A percentile compares a stretch with the other conserved stretches of the same genome.
These are phyloP conservation scores for Selenicereus undatus DNA, from an alignment of 148 eudicot species.

Conservation along the genomic window DNA sequence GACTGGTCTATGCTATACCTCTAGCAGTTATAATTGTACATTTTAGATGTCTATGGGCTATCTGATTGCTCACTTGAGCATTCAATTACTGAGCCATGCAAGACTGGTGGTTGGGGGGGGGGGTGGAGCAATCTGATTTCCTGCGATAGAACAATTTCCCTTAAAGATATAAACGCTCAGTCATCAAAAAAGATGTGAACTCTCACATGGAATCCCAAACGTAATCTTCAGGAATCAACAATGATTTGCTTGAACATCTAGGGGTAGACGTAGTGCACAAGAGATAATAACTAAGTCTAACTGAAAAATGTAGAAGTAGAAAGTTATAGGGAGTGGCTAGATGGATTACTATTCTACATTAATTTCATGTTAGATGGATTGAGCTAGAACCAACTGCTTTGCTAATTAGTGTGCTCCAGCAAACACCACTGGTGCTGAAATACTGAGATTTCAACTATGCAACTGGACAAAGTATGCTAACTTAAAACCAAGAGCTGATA, in stretches of 20 bases:
- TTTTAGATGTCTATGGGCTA: too few species aligned
- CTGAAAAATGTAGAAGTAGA: neutral
- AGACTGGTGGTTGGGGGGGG: too few species aligned
- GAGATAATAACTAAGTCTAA: neutral
- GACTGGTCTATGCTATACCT: neutral
- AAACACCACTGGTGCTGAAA: neutral
- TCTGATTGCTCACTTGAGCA: too few species aligned
- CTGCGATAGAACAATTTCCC: too few species aligned
- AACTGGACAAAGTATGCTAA: neutral
- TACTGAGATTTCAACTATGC: neutral
- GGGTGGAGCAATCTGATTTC: too few species aligned
- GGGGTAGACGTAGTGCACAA: neutral
- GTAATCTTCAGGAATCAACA: neutral
- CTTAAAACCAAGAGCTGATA: too few species aligned
- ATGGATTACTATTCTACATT: neutral
- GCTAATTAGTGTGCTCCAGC: neutral
- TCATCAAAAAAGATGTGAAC: too few species aligned
- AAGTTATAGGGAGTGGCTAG: neutral
- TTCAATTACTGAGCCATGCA: too few species aligned
- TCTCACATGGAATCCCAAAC: neutral
- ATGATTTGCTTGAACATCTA: neutral
- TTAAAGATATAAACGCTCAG: too few species aligned
- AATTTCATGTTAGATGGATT: neutral
- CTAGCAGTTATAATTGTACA: too few species aligned
- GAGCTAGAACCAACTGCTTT: slow-evolving; percentile 7